Percentiles rank a stretch among this genome's conserved stretches.
These are phyloP conservation scores for Aristolochia californica DNA, from an alignment of 164 flowering plant species.

Conservation along the genomic window DNA sequence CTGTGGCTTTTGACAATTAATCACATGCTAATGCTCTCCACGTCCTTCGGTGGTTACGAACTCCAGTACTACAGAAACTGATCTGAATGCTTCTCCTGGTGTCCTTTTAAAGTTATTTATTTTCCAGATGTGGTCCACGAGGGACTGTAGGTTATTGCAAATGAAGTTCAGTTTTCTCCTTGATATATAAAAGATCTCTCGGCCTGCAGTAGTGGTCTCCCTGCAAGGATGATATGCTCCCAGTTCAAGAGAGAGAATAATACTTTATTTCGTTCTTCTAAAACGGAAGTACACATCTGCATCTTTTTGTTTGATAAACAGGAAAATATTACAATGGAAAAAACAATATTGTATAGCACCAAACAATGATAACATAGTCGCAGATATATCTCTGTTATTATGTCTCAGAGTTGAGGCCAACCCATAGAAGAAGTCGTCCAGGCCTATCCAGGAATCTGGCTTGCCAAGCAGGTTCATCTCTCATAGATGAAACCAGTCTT, in stretches of 20 bases:
- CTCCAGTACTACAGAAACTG: constrained; percentile 32
- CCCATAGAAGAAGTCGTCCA: constrained; percentile 64
- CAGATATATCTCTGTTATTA: neutral
- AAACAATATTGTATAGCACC: neutral
- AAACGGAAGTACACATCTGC: too few relatives aligned
- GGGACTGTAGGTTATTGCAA: too few relatives aligned
- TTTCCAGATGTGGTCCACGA: too few relatives aligned
- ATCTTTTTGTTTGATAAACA: too few relatives aligned
- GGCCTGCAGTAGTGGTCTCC: too few relatives aligned
- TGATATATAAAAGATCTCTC: too few relatives aligned
- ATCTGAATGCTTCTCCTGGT: neutral
- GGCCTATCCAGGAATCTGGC: constrained; percentile 82
- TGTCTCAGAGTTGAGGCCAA: constrained; percentile 25
- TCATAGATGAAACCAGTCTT: constrained; percentile 74
- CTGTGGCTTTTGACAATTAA: constrained; percentile 63
- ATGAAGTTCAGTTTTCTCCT: too few relatives aligned
- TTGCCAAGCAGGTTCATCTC: constrained; percentile 87
- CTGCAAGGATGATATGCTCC: too few relatives aligned
- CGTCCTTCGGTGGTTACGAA: constrained; percentile 45
- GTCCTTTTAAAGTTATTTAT: neutral
- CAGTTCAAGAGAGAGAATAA: too few relatives aligned
- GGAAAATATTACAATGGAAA: too few relatives aligned
- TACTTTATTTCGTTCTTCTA: too few relatives aligned
- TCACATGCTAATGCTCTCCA: constrained; percentile 61
- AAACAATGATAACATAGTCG: constrained; percentile 6